phyloP scores from a whole-genome alignment of 345 rosid species.

The Euphorbia pulcherrima region DNA sequence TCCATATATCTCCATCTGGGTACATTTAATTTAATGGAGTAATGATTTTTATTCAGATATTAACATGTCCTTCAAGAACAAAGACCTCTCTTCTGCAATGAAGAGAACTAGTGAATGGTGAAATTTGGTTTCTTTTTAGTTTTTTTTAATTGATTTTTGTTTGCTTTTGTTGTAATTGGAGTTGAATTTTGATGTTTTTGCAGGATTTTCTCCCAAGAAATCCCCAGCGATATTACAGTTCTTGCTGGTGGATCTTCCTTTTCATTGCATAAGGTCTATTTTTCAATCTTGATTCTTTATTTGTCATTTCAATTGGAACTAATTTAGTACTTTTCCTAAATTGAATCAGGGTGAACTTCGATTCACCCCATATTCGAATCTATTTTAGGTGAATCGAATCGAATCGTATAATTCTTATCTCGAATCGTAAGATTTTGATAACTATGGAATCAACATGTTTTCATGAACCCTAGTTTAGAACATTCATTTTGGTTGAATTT shows the following conservation, averaged over 20 bases:
- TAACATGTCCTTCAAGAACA: conserved; percentile 58
- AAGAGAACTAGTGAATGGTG: conserved; percentile 95
- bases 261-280: conserved; percentile 72
- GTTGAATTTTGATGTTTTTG: conserved; percentile 14
- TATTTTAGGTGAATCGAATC: no score
- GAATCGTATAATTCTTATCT: no score
- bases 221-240: conserved; percentile 84
- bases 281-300: conserved; percentile 3
- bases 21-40: conserved; percentile 23
- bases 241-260: conserved; percentile 69
- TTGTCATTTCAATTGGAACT: background rate
- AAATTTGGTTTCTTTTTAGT: conserved; percentile 10
- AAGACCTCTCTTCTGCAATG: conserved; percentile 84
- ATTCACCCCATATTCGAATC: no score
- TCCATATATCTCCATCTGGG: background rate
- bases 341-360: no score
- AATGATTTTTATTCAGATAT: conserved; percentile 32
- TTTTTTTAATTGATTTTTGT: background rate
- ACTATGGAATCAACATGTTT: background rate
- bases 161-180: background rate
- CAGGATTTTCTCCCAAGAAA: conserved; percentile 97
- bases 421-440: no score
- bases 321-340: background rate
- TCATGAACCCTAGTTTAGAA: background rate
- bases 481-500: no score